phyloP scores from a whole-genome alignment of 352 stramenopile genomes.

The Pilasporangium apinafurcum region DNA sequence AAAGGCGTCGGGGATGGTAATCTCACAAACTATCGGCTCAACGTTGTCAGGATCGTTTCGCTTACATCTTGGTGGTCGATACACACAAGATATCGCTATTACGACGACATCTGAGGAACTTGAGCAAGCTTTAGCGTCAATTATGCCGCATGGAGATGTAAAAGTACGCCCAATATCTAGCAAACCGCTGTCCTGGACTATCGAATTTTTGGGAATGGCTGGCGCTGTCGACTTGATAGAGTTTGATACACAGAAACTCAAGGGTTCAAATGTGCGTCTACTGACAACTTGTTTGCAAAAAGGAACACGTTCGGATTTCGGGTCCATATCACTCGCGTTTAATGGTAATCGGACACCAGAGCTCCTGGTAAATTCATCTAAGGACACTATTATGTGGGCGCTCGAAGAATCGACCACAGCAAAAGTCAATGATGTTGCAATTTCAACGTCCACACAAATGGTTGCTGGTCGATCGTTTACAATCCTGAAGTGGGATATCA shows the following conservation, averaged over 20 bases:
- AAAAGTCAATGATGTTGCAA: not conserved
- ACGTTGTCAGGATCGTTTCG: slow-evolving; percentile 15
- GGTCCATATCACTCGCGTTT: not conserved
- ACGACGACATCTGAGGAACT: slow-evolving; percentile 10
- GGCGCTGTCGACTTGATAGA: slow-evolving; percentile 7
- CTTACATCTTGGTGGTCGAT: slow-evolving; percentile 13
- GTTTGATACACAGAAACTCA: slow-evolving; percentile 3
- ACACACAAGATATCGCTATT: slow-evolving; percentile 8
- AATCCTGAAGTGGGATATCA: slow-evolving; percentile 7
- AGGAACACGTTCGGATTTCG: slow-evolving; percentile 1
- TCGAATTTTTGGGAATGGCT: slow-evolving; percentile 16
- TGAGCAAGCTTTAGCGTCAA: slow-evolving; percentile 11
- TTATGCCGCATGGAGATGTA: slow-evolving; percentile 9
- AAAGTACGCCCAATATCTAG: slow-evolving; percentile 7
- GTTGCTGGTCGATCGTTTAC: not conserved
- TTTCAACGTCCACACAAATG: not conserved
- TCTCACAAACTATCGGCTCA: slow-evolving; percentile 6
- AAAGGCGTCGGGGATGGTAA: slow-evolving; percentile 1
- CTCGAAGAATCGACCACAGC: not conserved
- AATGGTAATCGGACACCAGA: not conserved
- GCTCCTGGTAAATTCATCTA: slow-evolving; percentile 1
- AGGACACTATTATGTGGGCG: not conserved
- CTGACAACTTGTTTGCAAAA: slow-evolving; percentile 6
- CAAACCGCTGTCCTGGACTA: slow-evolving; percentile 7
- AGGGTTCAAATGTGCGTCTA: slow-evolving; percentile 4